phyloP scores from a whole-genome alignment of 2,329 filamentous ascomycete genomes.

The Xylariaceae sp. region DNA sequence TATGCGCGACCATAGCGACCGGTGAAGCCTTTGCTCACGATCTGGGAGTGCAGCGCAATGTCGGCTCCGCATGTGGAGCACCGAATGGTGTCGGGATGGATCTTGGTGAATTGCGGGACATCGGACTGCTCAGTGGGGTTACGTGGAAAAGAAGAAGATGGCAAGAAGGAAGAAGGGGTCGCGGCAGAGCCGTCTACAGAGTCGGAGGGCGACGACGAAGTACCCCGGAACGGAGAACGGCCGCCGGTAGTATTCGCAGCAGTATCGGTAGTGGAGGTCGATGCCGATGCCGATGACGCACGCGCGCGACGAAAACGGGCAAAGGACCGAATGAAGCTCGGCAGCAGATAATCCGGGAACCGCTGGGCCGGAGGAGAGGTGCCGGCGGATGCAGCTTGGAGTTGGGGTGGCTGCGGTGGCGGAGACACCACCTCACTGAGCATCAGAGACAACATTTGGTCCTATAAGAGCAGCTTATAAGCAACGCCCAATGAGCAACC shows the following conservation, averaged over 20 bases:
- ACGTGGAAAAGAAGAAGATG: constrained; percentile 22
- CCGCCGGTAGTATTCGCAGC: constrained; percentile 19
- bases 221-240: constrained; percentile 31
- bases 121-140: constrained; percentile 13
- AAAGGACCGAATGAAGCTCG: constrained; percentile 46
- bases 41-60: constrained; percentile 55
- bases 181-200: constrained; percentile 20
- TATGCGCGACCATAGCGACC: constrained; percentile 61
- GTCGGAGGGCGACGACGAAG: constrained; percentile 36
- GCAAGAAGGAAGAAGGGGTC: constrained; percentile 16
- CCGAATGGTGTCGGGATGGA: constrained; percentile 51
- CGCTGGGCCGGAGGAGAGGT: constrained; percentile 30
- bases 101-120: constrained; percentile 36
- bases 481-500: not conserved
- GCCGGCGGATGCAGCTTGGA: constrained; percentile 1
- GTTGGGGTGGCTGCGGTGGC: constrained; percentile 5
- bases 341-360: constrained; percentile 50
- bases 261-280: constrained; percentile 5
- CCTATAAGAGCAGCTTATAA: too few relatives aligned
- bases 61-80: constrained; percentile 56
- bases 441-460: constrained; percentile 27
- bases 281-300: constrained; percentile 20
- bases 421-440: constrained; percentile 24
- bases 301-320: constrained; percentile 33
- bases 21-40: constrained; percentile 61